Percentiles rank a stretch among this genome's conserved stretches.
Evolutionary conservation across 306 rosid species (phyloP).

Genomic region (Trifolium dubium): DNA sequence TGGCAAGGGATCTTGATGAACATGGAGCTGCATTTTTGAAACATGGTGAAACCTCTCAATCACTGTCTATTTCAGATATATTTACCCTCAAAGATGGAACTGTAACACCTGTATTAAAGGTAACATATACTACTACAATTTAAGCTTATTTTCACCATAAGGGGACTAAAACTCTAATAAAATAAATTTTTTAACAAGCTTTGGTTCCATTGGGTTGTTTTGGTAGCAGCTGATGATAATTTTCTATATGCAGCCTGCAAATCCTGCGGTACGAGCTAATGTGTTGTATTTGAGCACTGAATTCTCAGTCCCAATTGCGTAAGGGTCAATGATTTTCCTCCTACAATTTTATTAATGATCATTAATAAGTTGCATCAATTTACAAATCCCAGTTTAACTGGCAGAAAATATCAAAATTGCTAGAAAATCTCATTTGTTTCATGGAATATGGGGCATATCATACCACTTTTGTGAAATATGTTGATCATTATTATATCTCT

Average conservation of each 20-base stretch:
- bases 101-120: slow-evolving; percentile 82
- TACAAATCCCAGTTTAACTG: too few relatives aligned
- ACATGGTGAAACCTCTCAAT: slow-evolving; percentile 89
- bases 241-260: slow-evolving; percentile 67
- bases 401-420: too few relatives aligned
- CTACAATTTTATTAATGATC: neutral
- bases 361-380: too few relatives aligned
- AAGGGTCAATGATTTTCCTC: slow-evolving; percentile 34
- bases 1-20: slow-evolving; percentile 81
- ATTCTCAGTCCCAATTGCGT: slow-evolving; percentile 78
- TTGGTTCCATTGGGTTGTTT: slow-evolving; percentile 23
- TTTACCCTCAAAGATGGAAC: slow-evolving; percentile 75
- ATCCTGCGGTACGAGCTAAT: slow-evolving; percentile 94
- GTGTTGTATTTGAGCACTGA: slow-evolving; percentile 75
- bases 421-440: too few relatives aligned
- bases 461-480: too few relatives aligned
- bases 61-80: slow-evolving; percentile 84
- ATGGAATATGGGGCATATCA: too few relatives aligned
- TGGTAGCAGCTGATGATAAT: slow-evolving; percentile 44
- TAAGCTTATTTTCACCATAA: neutral
- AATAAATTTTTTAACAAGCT: neutral
- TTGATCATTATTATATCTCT: neutral
- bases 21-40: slow-evolving; percentile 80
- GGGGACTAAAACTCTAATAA: too few relatives aligned
- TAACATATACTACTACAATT: slow-evolving; percentile 26